Base-by-base conservation (phyloP, 2,329 filamentous ascomycete species). In the Cercospora sp. region DNA sequence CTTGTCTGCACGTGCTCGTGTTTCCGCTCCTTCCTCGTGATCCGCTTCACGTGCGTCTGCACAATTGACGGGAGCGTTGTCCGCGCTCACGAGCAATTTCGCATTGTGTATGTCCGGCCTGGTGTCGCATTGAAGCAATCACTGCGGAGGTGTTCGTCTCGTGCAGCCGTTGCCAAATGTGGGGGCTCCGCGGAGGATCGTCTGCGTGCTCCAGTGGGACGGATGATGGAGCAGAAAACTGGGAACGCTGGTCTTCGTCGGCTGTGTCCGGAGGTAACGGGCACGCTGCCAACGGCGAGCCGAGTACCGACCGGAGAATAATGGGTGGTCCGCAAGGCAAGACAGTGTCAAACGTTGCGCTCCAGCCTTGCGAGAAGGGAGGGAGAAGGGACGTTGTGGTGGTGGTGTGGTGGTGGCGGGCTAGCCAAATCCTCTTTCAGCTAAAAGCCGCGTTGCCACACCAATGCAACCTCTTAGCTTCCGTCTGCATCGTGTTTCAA, bases 401-500 rank as follows among this genome's bases (percentile, higher is more conserved):
- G 53, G 28, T 28, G 28, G 26, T n/a, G 53, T 18, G 20, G 18
- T 53, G 48, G 48, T 57, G 53, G 53, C 53, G 23, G 53, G 53
- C 53, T 12, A 31, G 20, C 20, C 16, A 18, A 30, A 26, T 13
- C 26, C 53, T 33, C 23, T 30, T 51, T 23, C 45, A 51, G 18
- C 18, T 23, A 48, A 18, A 51, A 51, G 45, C 20, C 53, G 53
- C 53, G 26, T 58, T 58, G 53, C 53, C 53, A 51, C 53, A 58
- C 53, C 53, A 58, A 51, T 51, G 45, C 53, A 30, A 31, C 53
- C 53, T 58, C 26, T 31, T 58, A 58, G 53, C 53, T 58, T 13
- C 53, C 53, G 48, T 16, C 48, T 53, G 48, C 48, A 53, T 28
- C 36, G 45, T 51, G 45, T 51, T 30, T 58, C 53, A 58, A 58